These are phyloP conservation scores for Rhodotorula diobovata DNA, from an alignment of 768 basidiomycete genomes.

Conservation along the genomic window DNA sequence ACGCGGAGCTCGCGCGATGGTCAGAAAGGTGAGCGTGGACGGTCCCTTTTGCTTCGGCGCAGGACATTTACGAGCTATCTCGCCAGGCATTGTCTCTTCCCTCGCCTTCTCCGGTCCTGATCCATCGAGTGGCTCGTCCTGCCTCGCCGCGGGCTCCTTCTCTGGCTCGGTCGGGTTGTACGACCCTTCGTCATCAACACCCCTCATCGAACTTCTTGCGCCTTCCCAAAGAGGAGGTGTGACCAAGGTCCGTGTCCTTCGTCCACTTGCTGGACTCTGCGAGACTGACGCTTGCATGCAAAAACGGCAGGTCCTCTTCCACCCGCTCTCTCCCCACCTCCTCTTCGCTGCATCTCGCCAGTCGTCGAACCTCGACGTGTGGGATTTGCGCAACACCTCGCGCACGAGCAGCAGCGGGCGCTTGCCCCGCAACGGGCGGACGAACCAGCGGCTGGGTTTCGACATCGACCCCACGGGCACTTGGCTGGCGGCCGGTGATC, in stretches of 20 bases:
- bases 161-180: slow-evolving; percentile 48
- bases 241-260: slow-evolving; percentile 15
- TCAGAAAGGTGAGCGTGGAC: slow-evolving; percentile 63
- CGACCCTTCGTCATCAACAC: slow-evolving; percentile 56
- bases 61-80: accelerated
- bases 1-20: slow-evolving; percentile 76
- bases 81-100: slow-evolving; percentile 74
- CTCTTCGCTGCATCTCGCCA: slow-evolving; percentile 76
- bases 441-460: slow-evolving; percentile 85
- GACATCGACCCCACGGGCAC: slow-evolving; percentile 29
- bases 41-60: neutral
- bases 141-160: slow-evolving; percentile 77
- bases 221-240: slow-evolving; percentile 54
- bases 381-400: slow-evolving; percentile 67
- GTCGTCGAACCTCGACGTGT: slow-evolving; percentile 60
- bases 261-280: neutral
- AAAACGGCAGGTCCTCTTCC: slow-evolving; percentile 65
- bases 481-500: slow-evolving; percentile 30
- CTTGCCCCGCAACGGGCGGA: slow-evolving; percentile 58
- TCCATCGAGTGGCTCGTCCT: slow-evolving; percentile 49
- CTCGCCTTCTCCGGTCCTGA: slow-evolving; percentile 66
- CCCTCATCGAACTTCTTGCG: slow-evolving; percentile 61
- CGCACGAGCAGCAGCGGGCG: slow-evolving; percentile 47
- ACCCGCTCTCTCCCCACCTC: slow-evolving; percentile 64
- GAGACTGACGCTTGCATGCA: neutral